These are phyloP conservation scores for Rhododendron ferrugineum DNA, from an alignment of 148 eudicot genomes.

Conservation along the genomic window DNA sequence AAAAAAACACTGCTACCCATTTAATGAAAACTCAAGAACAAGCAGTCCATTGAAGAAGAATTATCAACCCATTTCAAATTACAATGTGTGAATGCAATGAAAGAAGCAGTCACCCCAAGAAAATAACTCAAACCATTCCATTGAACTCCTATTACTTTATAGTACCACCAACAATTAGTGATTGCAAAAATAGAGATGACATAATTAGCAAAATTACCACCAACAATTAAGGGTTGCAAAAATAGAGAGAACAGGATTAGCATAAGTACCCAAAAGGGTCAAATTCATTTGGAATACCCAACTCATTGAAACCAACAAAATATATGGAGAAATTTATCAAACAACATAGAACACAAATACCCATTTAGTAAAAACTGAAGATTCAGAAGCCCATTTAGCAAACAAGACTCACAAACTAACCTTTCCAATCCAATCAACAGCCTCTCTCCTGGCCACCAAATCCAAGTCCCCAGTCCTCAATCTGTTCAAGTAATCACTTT, in stretches of 20 bases:
- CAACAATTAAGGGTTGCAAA: neutral
- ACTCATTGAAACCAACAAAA: neutral
- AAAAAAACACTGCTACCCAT: neutral
- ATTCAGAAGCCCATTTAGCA: neutral
- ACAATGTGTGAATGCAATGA: slow-evolving; percentile 10
- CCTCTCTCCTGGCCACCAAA: slow-evolving; percentile 48
- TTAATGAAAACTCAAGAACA: neutral
- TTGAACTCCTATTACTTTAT: neutral
- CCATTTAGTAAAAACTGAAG: neutral
- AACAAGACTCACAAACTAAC: slow-evolving; percentile 25
- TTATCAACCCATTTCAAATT: neutral
- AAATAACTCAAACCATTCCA: slow-evolving; percentile 3
- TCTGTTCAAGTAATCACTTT: slow-evolving; percentile 47
- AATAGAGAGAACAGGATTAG: neutral
- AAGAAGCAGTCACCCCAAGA: neutral
- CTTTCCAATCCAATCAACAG: slow-evolving; percentile 70
- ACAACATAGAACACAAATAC: neutral
- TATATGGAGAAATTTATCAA: neutral
- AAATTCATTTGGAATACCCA: neutral
- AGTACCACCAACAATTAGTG: neutral
- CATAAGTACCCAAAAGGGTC: neutral
- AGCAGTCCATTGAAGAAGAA: neutral
- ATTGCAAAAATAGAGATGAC: neutral
- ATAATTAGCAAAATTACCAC: neutral
- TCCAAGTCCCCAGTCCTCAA: slow-evolving; percentile 60